Percentiles rank a stretch among this genome's conserved stretches.
These are phyloP conservation scores for Metschnikowia drakensbergensis DNA, from an alignment of 805 yeast species.

Conservation along the genomic window DNA sequence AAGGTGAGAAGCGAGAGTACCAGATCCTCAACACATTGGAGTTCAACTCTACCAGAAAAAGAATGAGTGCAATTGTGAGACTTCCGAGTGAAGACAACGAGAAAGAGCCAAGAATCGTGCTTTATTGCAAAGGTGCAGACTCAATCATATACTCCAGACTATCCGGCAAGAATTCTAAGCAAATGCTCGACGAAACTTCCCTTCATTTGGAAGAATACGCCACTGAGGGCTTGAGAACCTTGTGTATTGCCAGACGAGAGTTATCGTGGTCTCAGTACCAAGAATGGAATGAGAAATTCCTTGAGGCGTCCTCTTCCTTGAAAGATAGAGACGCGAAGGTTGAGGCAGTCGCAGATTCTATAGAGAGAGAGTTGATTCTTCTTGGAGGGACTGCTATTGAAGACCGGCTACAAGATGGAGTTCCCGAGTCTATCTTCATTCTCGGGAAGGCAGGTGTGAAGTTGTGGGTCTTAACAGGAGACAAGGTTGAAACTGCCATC, in stretches of 20 bases:
- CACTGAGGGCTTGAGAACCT: constrained; percentile 77
- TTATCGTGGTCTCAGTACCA: constrained; percentile 57
- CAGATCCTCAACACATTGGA: constrained; percentile 69
- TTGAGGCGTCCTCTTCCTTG: constrained; percentile 62
- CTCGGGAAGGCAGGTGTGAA: constrained; percentile 76
- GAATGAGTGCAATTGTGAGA: constrained; percentile 81
- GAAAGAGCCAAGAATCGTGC: constrained; percentile 46
- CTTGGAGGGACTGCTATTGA: constrained; percentile 87
- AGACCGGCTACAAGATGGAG: constrained; percentile 82
- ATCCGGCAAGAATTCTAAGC: constrained; percentile 42
- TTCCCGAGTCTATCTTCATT: constrained; percentile 71
- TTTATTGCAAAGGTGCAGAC: constrained; percentile 85
- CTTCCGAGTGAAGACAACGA: constrained; percentile 44
- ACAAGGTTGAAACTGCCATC: constrained; percentile 85
- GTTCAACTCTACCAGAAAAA: constrained; percentile 79
- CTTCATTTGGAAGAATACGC: constrained; percentile 74
- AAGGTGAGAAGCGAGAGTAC: constrained; percentile 67
- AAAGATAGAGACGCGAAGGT: constrained; percentile 63
- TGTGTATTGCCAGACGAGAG: constrained; percentile 73
- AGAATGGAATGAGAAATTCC: constrained; percentile 61
- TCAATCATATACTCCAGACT: constrained; percentile 71
- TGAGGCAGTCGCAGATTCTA: constrained; percentile 71
- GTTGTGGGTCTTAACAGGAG: constrained; percentile 85
- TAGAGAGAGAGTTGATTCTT: constrained; percentile 61
- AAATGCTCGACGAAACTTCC: constrained; percentile 60